Conservation (phyloP, 257 asterid species). For the Capsicum baccatum region DNA sequence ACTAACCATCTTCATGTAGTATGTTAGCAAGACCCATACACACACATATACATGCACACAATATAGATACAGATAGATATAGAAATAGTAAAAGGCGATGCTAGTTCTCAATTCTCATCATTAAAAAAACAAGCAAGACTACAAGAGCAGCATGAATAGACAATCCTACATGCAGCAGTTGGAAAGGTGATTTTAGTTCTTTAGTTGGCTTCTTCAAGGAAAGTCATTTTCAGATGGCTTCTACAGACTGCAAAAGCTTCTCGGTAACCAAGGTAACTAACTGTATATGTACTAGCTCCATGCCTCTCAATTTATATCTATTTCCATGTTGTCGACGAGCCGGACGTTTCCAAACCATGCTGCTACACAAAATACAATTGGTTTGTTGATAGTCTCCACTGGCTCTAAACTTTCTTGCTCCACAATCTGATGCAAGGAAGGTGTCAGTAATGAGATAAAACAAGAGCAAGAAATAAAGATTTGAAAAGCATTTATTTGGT, state of each 20-base stretch:
- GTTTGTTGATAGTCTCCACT: constrained; percentile 57
- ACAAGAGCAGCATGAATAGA: not conserved
- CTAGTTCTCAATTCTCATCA: not conserved
- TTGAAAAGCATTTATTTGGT: not conserved
- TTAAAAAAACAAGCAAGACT: not conserved
- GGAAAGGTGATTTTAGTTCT: not conserved
- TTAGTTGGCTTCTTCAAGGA: not conserved
- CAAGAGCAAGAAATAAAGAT: not conserved
- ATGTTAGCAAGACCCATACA: too few species aligned
- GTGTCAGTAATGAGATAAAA: constrained; percentile 12
- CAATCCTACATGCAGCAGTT: not conserved
- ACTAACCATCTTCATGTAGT: too few species aligned
- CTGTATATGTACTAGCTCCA: constrained; percentile 6
- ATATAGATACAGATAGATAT: too few species aligned
- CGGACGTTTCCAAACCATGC: constrained; percentile 89
- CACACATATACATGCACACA: too few species aligned
- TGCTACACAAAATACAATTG: constrained; percentile 82
- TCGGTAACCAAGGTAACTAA: not conserved
- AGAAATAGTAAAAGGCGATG: too few species aligned
- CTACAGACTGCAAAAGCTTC: not conserved
- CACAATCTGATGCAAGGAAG: constrained; percentile 61
- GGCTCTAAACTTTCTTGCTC: constrained; percentile 71
- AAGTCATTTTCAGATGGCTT: not conserved
- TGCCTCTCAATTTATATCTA: constrained; percentile 33
- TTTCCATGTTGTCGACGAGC: constrained; percentile 86